Conservation (phyloP, 1,284 basidiomycete species). For the Schizophyllum amplum region DNA sequence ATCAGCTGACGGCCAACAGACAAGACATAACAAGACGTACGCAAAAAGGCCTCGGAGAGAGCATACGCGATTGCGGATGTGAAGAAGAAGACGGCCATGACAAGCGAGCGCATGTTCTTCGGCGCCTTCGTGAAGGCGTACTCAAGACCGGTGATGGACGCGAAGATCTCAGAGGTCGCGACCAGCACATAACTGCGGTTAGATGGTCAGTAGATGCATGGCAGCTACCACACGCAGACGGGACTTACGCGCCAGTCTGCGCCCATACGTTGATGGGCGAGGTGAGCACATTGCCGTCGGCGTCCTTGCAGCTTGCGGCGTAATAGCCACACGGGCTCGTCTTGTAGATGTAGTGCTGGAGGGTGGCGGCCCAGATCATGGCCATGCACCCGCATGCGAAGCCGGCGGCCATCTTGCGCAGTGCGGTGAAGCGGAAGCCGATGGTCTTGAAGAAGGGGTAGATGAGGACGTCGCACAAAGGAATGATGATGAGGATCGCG, state of each 20-base stretch:
- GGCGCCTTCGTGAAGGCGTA: conserved; percentile 88
- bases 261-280: conserved; percentile 73
- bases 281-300: conserved; percentile 20
- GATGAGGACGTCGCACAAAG: conserved; percentile 57
- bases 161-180: conserved; percentile 73
- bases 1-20: conserved; percentile 29
- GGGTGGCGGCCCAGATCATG: conserved; percentile 61
- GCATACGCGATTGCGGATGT: conserved; percentile 56
- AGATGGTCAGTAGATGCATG: conserved; percentile 22
- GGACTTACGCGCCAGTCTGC: conserved; percentile 60
- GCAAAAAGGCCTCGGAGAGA: conserved; percentile 61
- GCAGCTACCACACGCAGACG: conserved; percentile 18
- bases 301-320: conserved; percentile 46
- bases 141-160: conserved; percentile 80
- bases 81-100: conserved; percentile 71
- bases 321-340: conserved; percentile 58
- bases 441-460: conserved; percentile 68
- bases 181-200: conserved; percentile 64
- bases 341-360: conserved; percentile 75
- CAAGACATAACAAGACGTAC: conserved; percentile 44
- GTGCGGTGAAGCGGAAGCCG: conserved; percentile 62
- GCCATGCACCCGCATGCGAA: conserved; percentile 50
- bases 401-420: conserved; percentile 71
- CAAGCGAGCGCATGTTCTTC: conserved; percentile 73
- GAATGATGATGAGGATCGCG: conserved; percentile 68